Evolutionary conservation across 805 yeast species (phyloP), one percentile per base, ranked within the genome.

Genomic region (Cyberlindnera mrakii): DNA sequence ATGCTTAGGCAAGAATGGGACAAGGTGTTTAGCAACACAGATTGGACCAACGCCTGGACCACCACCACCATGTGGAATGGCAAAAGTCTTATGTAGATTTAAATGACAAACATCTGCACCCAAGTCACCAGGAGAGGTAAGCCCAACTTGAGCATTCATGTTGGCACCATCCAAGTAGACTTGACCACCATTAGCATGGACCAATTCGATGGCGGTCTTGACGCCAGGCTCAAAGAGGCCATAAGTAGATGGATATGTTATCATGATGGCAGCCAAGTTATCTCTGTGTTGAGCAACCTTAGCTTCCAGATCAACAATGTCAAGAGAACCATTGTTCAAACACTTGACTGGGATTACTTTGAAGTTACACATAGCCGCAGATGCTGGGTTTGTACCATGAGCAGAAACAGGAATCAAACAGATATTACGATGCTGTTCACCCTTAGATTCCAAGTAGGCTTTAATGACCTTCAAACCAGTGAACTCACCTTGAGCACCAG

Each of bases 31-130:
- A 53, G 81, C 82, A 44, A 91, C 98, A 74, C 98, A 88, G 50
- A 93, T 93, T 40, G 98, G 98, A 16, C 97, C 99, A 57, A 89
- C 95, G 60, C 98, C 99, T 34, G 99, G 99, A 35, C 99, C 99
- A 62, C 99, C 99, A 61, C 99, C 99, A 59, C 99, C 99, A 59
- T 93, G 99, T 43, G 96, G 95, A 59, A 93, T 88, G 37, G 97
- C 89, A 72, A 93, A 93, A 1, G 99, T 93, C 70, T 93, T 93
- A 72, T 93, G 99, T 61, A 93, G 73, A 64, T 93, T 93, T 70
- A 93, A 75, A 59, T 93, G 99, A 65, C 99, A 93, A 34, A 93
- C 98, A 67, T 93, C 99, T 11, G 98, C 98, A 41, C 97, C 98
- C 54, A 93, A 70, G 60, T 89, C 97, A 45, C 98, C 99, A 9